phyloP scores from a whole-genome alignment of 805 yeast species.

The Metschnikowia amazonensis region DNA sequence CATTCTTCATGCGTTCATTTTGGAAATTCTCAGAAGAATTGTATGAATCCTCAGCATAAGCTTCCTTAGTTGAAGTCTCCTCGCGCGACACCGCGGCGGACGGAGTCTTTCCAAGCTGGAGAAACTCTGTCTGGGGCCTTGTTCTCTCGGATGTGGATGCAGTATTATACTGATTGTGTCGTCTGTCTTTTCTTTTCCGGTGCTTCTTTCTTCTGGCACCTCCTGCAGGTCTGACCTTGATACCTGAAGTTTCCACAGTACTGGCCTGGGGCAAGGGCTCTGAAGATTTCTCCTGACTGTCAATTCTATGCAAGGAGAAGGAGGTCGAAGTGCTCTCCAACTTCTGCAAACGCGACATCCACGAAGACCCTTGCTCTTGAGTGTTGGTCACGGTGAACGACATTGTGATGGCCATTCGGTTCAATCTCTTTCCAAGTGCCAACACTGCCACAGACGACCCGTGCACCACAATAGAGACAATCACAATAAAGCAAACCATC shows the following conservation, averaged over 20 bases:
- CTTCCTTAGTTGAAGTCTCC: constrained; percentile 1
- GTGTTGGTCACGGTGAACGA: constrained; percentile 64
- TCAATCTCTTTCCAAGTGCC: constrained; percentile 68
- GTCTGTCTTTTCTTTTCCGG: constrained; percentile 33
- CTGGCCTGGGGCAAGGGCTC: constrained; percentile 27
- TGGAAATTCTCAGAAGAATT: neutral
- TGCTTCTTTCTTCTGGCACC: constrained; percentile 58
- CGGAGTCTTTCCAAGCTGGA: constrained; percentile 35
- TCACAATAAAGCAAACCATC: constrained; percentile 61
- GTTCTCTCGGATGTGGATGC: constrained; percentile 23
- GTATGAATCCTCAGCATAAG: constrained; percentile 2
- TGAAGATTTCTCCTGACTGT: constrained; percentile 42
- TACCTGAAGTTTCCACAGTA: constrained; percentile 59
- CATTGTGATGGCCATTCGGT: constrained; percentile 90
- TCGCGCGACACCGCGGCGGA: constrained; percentile 13
- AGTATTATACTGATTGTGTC: constrained; percentile 17
- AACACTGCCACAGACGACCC: constrained; percentile 60
- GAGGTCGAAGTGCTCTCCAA: constrained; percentile 70
- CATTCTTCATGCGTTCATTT: neutral
- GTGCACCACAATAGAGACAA: constrained; percentile 81
- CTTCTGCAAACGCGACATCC: constrained; percentile 85
- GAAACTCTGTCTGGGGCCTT: constrained; percentile 38
- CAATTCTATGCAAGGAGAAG: constrained; percentile 78
- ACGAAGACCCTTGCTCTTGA: constrained; percentile 54
- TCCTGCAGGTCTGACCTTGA: constrained; percentile 68